phyloP scores from a whole-genome alignment of 1,284 basidiomycete species.

The Mycosarcoma mackinlayi region DNA sequence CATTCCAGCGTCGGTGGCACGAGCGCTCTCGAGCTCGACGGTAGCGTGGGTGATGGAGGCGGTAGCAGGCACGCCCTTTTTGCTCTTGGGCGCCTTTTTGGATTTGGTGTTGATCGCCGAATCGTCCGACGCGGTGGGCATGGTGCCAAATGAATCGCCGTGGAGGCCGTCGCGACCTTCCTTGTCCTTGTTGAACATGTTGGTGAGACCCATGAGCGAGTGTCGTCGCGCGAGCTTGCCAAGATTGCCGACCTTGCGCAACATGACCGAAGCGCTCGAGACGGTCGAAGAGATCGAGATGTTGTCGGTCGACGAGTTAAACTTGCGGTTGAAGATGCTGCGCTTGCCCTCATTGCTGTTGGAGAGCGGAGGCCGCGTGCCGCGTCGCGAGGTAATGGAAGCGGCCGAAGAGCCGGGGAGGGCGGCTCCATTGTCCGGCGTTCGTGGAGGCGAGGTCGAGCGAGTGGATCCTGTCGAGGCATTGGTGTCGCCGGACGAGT shows the following conservation, averaged over 20 bases:
- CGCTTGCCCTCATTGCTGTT: slow-evolving; percentile 55
- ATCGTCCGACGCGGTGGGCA: slow-evolving; percentile 70
- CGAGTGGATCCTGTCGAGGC: slow-evolving; percentile 60
- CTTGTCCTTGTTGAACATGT: slow-evolving; percentile 76
- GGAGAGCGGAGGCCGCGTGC: slow-evolving; percentile 56
- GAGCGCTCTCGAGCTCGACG: slow-evolving; percentile 80
- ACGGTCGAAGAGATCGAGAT: slow-evolving; percentile 97
- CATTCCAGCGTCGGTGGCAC: slow-evolving; percentile 78
- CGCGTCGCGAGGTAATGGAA: slow-evolving; percentile 60
- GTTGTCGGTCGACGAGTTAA: slow-evolving; percentile 95
- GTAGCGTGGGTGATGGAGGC: slow-evolving; percentile 85
- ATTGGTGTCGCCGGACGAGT: slow-evolving; percentile 56
- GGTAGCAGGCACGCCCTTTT: slow-evolving; percentile 77
- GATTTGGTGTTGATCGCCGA: slow-evolving; percentile 43
- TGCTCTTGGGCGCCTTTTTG: slow-evolving; percentile 68
- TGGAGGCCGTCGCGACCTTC: slow-evolving; percentile 71
- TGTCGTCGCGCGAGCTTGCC: slow-evolving; percentile 90
- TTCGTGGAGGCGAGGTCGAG: slow-evolving; percentile 60
- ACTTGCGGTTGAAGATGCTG: slow-evolving; percentile 86
- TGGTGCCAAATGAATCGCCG: slow-evolving; percentile 73
- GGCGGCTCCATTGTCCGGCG: slow-evolving; percentile 56
- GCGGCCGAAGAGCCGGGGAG: slow-evolving; percentile 55
- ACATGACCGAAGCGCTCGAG: slow-evolving; percentile 94
- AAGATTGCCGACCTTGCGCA: slow-evolving; percentile 92
- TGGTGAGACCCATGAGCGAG: slow-evolving; percentile 90